These are phyloP conservation scores for Penicillium paneum DNA, from an alignment of 2,329 filamentous ascomycete species.

Conservation along the genomic window DNA sequence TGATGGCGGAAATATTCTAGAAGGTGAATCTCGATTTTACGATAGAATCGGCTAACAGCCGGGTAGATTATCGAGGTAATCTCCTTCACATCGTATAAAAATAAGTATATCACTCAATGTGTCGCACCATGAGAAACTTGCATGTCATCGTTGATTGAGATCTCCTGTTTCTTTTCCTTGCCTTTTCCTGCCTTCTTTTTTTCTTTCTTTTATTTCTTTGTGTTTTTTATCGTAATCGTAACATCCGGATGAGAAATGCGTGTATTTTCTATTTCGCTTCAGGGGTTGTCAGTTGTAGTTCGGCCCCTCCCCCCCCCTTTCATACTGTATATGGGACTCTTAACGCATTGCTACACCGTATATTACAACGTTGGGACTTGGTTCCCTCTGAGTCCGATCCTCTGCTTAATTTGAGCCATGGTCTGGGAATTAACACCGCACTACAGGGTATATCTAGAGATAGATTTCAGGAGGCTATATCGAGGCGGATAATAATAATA, in stretches of 20 bases:
- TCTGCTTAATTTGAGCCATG: neutral
- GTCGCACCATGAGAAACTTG: slow-evolving; percentile 12
- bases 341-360: neutral
- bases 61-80: slow-evolving; percentile 20
- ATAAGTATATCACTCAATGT: slow-evolving; percentile 8
- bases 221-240: neutral
- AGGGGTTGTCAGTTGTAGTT: slow-evolving; percentile 3
- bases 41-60: slow-evolving; percentile 24
- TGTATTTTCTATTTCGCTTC: slow-evolving; percentile 1
- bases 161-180: neutral
- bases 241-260: neutral
- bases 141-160: slow-evolving; percentile 9
- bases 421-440: slow-evolving; percentile 4
- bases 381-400: neutral
- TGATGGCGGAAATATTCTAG: slow-evolving; percentile 31
- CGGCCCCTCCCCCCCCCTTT: slow-evolving; percentile 9
- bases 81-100: neutral
- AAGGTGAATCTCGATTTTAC: slow-evolving; percentile 29
- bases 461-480: slow-evolving; percentile 3
- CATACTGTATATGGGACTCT: slow-evolving; percentile 5
- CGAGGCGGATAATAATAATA: neutral
- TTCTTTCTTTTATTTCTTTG: neutral
- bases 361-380: neutral
- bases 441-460: neutral
- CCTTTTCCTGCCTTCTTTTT: neutral